phyloP scores from a whole-genome alignment of 805 yeast genomes.

The Ogataea henricii region DNA sequence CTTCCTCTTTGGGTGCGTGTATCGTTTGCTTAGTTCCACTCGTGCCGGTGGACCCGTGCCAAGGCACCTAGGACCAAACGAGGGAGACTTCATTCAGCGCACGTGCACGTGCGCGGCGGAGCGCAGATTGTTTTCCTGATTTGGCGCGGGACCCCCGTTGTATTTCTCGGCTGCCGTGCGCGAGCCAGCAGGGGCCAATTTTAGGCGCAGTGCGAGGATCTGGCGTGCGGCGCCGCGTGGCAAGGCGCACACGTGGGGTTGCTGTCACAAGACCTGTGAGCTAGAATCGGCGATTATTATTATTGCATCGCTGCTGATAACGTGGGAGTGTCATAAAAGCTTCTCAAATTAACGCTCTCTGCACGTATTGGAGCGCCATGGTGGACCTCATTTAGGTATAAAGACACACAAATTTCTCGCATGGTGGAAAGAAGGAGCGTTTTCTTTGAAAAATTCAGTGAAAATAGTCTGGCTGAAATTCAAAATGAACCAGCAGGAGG shows the following conservation, averaged over 20 bases:
- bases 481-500: not conserved
- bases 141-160: not conserved
- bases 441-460: too few species aligned
- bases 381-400: not conserved
- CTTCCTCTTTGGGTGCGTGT: too few species aligned
- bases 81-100: too few species aligned
- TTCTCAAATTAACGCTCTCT: not conserved
- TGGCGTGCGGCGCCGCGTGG: not conserved
- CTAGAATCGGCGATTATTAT: not conserved
- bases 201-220: not conserved
- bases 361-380: not conserved
- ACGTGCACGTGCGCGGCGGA: conserved; percentile 9
- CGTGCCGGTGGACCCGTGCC: too few species aligned
- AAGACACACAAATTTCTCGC: not conserved
- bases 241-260: conserved; percentile 6
- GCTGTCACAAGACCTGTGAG: conserved; percentile 7
- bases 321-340: conserved; percentile 5
- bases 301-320: not conserved
- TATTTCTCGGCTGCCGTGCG: not conserved
- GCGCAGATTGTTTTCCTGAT: not conserved
- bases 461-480: not conserved
- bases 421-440: not conserved
- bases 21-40: too few species aligned
- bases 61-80: too few species aligned
- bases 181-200: not conserved